Conservation (phyloP, 1,284 basidiomycete genomes). For the Puccinia hordei region DNA sequence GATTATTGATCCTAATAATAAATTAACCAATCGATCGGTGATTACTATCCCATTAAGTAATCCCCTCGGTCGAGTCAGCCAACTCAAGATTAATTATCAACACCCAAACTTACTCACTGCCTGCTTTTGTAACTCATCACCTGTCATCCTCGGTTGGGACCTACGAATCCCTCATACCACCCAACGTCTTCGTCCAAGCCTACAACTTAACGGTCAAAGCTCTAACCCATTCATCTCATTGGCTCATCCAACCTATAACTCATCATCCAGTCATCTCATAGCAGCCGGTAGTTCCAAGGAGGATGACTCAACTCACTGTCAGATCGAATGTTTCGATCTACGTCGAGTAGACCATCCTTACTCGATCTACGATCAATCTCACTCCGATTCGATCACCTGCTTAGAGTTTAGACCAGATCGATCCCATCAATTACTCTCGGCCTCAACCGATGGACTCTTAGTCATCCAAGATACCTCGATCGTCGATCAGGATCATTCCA, state of each 20-base stretch:
- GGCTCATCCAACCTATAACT: background rate
- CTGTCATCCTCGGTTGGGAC: constrained; percentile 1
- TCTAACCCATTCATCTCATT: background rate
- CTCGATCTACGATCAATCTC: constrained; percentile 62
- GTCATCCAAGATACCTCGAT: constrained; percentile 61
- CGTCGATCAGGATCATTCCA: constrained; percentile 63
- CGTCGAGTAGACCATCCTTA: constrained; percentile 56
- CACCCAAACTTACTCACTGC: too few species aligned
- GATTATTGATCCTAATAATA: too few species aligned
- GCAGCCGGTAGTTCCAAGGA: background rate
- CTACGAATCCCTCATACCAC: background rate
- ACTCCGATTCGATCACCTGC: constrained; percentile 63
- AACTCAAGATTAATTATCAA: too few species aligned
- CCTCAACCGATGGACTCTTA: constrained; percentile 62
- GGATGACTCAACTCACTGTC: background rate
- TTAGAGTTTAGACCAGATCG: constrained; percentile 59
- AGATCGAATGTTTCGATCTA: constrained; percentile 20
- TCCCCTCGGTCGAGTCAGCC: too few species aligned
- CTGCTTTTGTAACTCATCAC: too few species aligned
- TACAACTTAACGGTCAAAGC: background rate
- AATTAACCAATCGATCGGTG: too few species aligned
- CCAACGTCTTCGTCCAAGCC: background rate
- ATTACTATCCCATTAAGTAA: too few species aligned
- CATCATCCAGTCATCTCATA: background rate
- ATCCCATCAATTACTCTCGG: constrained; percentile 61